Evolutionary conservation across 768 basidiomycete genomes (phyloP).

Genomic region (Trametes cingulata): DNA sequence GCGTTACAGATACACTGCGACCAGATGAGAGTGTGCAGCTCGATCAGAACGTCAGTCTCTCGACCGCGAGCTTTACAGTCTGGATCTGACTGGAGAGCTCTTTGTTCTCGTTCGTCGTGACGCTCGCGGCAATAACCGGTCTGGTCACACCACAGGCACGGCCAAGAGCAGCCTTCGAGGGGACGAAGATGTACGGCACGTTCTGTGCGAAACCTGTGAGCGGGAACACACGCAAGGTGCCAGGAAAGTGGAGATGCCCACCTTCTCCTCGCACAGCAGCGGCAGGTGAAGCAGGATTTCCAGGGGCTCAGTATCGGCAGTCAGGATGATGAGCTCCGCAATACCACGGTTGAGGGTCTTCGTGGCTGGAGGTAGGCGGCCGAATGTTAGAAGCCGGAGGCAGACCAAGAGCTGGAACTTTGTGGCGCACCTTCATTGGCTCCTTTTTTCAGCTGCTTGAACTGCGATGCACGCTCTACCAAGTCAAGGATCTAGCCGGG

Average conservation of each 20-base stretch:
- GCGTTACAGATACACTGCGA: background rate
- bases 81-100: constrained; percentile 89
- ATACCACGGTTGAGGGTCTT: constrained; percentile 98
- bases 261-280: constrained; percentile 98
- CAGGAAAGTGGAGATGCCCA: constrained; percentile 31
- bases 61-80: constrained; percentile 80
- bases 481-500: constrained; percentile 83
- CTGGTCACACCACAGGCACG: constrained; percentile 95
- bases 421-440: constrained; percentile 85
- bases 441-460: constrained; percentile 98
- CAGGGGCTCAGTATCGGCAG: constrained; percentile 94
- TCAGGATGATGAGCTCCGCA: constrained; percentile 96
- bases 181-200: constrained; percentile 94
- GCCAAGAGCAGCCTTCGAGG: constrained; percentile 92
- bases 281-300: constrained; percentile 98
- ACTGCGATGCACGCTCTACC: constrained; percentile 93
- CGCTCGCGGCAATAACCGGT: constrained; percentile 92
- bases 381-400: background rate
- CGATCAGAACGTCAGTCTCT: constrained; percentile 56
- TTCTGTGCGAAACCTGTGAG: constrained; percentile 54
- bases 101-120: constrained; percentile 94
- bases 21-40: background rate
- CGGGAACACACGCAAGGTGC: background rate
- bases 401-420: background rate
- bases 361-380: constrained; percentile 58